Conservation (phyloP, 2,329 filamentous ascomycete genomes). For the Fusarium pseudograminearum region DNA sequence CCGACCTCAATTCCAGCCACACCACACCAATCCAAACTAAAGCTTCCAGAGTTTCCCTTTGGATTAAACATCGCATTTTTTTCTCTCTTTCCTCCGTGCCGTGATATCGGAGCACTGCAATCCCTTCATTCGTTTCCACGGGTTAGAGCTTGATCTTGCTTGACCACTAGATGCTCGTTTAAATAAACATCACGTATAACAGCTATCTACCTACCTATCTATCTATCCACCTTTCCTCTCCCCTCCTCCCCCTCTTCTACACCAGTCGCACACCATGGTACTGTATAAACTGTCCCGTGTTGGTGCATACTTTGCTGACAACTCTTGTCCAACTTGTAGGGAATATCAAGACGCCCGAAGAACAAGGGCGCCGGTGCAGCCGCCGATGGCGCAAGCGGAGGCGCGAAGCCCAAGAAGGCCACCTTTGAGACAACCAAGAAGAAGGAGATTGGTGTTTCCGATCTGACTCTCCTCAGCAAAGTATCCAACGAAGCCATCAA, state of each 20-base stretch:
- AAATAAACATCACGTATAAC: constrained; percentile 29
- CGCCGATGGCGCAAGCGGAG: constrained; percentile 54
- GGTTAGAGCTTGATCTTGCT: constrained; percentile 7
- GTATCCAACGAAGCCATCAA: constrained; percentile 99
- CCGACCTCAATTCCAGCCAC: constrained; percentile 46
- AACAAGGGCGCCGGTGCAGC: constrained; percentile 56
- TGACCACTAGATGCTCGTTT: constrained; percentile 46
- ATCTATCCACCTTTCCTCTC: constrained; percentile 31
- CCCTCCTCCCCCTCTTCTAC: constrained; percentile 30
- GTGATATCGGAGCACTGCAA: constrained; percentile 21
- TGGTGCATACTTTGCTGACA: constrained; percentile 31
- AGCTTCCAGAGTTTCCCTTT: constrained; percentile 41
- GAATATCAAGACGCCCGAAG: constrained; percentile 57
- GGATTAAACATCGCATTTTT: constrained; percentile 41
- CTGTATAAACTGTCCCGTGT: constrained; percentile 36
- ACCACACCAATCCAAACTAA: constrained; percentile 45
- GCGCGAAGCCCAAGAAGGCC: constrained; percentile 88
- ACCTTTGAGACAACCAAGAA: constrained; percentile 97
- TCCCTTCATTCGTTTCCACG: constrained; percentile 21
- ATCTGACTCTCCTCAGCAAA: constrained; percentile 97
- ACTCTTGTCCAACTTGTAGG: constrained; percentile 44
- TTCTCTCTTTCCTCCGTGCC: constrained; percentile 15
- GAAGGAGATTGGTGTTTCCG: constrained; percentile 98
- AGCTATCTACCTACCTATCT: constrained; percentile 22
- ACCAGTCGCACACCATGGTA: constrained; percentile 51